Percentiles rank a stretch among this genome's conserved stretches.
Evolutionary conservation across 2,329 filamentous ascomycete genomes (phyloP).

Genomic region (Monilinia vaccinii-corymbosi): DNA sequence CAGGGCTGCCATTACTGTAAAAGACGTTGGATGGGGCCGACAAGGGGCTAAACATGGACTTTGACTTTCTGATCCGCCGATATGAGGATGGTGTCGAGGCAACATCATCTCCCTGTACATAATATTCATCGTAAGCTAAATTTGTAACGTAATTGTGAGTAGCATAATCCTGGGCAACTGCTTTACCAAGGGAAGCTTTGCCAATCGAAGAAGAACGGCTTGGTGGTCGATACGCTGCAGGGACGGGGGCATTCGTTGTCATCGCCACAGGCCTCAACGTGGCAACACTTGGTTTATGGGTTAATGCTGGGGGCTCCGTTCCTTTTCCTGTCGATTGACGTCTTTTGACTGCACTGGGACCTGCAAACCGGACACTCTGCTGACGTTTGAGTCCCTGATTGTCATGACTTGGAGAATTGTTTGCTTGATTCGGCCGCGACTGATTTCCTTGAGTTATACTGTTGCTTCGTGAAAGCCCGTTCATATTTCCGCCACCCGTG

Average conservation of each 20-base stretch:
- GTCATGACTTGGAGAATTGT: conserved; percentile 19
- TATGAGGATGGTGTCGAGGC: conserved; percentile 41
- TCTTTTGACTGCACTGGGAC: conserved; percentile 23
- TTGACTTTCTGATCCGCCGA: conserved; percentile 44
- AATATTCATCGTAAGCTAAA: conserved; percentile 35
- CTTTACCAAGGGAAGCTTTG: conserved; percentile 21
- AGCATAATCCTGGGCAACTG: conserved; percentile 21
- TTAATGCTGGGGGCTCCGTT: conserved; percentile 13
- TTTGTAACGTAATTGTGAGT: conserved; percentile 31
- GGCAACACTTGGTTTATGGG: conserved; percentile 14
- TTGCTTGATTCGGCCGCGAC: conserved; percentile 12
- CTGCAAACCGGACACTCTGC: conserved; percentile 46
- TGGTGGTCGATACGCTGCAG: conserved; percentile 25
- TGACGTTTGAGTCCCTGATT: conserved; percentile 32
- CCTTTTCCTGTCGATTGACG: conserved; percentile 20
- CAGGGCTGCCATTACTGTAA: conserved; percentile 26
- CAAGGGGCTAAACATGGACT: conserved; percentile 40
- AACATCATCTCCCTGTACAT: conserved; percentile 40
- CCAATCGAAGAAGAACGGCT: conserved; percentile 28
- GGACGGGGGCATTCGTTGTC: conserved; percentile 24
- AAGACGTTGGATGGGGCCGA: conserved; percentile 21
- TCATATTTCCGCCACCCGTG: conserved; percentile 31
- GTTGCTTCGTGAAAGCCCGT: conserved; percentile 14
- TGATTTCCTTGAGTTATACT: conserved; percentile 10
- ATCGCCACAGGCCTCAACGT: conserved; percentile 23